Evolutionary conservation across 1,284 basidiomycete species (phyloP).

Genomic region (Phenoliferia sp.): DNA sequence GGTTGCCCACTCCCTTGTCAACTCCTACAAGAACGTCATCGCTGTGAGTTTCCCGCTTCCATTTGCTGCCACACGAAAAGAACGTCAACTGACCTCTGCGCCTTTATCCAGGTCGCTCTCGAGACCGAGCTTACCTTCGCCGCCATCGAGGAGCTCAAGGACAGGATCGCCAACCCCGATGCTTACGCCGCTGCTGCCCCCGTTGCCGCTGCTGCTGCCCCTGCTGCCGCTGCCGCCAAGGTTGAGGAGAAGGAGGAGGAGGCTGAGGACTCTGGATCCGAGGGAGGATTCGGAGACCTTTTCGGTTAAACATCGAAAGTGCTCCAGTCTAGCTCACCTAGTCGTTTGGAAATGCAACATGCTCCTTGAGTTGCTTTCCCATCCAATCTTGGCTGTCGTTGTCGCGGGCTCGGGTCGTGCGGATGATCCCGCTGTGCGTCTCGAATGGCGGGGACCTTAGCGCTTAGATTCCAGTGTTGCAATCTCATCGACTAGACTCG

Average conservation of each 20-base stretch:
- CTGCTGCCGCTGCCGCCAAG: slow-evolving; percentile 52
- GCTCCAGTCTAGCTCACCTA: slow-evolving; percentile 5
- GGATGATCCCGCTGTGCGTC: too few species aligned
- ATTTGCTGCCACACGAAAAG: not conserved
- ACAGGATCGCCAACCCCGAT: slow-evolving; percentile 93
- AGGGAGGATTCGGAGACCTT: slow-evolving; percentile 36
- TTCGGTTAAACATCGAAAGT: slow-evolving; percentile 56
- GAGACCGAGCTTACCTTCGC: slow-evolving; percentile 95
- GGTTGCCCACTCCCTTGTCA: slow-evolving; percentile 89
- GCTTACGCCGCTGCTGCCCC: slow-evolving; percentile 81
- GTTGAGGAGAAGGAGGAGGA: slow-evolving; percentile 62
- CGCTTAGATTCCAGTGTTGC: too few species aligned
- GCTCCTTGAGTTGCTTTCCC: too few species aligned
- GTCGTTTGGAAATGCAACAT: slow-evolving; percentile 45
- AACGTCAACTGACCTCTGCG: slow-evolving; percentile 43
- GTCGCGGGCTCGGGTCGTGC: too few species aligned
- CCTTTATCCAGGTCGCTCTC: slow-evolving; percentile 59
- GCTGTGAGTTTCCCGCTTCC: slow-evolving; percentile 17
- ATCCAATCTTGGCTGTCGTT: too few species aligned
- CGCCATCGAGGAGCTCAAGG: slow-evolving; percentile 89
- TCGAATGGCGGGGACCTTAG: too few species aligned
- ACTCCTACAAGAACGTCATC: slow-evolving; percentile 94
- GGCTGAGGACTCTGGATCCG: slow-evolving; percentile 36
- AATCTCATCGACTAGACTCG: too few species aligned
- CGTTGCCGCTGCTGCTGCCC: slow-evolving; percentile 54